phyloP scores from a whole-genome alignment of 2,329 filamentous ascomycete genomes.

The Tolypocladium album region DNA sequence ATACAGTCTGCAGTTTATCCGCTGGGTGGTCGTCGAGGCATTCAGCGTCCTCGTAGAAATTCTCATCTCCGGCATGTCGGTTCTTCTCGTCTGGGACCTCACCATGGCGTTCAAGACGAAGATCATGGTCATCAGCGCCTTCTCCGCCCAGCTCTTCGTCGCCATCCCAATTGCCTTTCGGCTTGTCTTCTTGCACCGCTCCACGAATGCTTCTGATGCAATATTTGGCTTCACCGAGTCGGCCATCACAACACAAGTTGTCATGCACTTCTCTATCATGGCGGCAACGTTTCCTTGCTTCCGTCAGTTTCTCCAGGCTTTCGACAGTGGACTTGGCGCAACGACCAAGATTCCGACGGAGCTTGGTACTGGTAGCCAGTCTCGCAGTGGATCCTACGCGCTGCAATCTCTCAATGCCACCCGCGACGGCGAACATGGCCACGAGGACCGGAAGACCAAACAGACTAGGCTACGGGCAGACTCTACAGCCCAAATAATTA shows the following conservation, averaged over 20 bases:
- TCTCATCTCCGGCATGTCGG: conserved; percentile 5
- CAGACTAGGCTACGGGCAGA: not conserved
- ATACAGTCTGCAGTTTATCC: conserved; percentile 1
- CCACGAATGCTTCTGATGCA: not conserved
- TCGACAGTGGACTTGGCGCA: conserved; percentile 7
- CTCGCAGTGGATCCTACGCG: conserved; percentile 1
- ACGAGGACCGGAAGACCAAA: not conserved
- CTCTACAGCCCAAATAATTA: conserved; percentile 1
- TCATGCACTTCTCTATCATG: conserved; percentile 10
- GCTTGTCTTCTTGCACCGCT: conserved; percentile 1
- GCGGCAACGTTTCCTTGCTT: conserved; percentile 10
- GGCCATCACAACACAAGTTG: conserved; percentile 6
- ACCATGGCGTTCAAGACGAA: conserved; percentile 6
- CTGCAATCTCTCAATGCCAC: conserved; percentile 3
- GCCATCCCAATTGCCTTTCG: conserved; percentile 6
- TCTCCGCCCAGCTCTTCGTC: conserved; percentile 9
- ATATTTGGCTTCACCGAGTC: conserved; percentile 1
- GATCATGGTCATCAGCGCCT: conserved; percentile 7
- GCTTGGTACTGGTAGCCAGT: conserved; percentile 1
- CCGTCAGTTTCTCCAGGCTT: conserved; percentile 9
- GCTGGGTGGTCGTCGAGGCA: conserved; percentile 5
- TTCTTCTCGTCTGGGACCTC: conserved; percentile 7
- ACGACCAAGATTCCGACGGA: conserved; percentile 7
- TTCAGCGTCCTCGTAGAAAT: conserved; percentile 7
- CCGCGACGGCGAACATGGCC: not conserved